Conservation (phyloP, 1,284 basidiomycete genomes). For the Ustilago trichophora region DNA sequence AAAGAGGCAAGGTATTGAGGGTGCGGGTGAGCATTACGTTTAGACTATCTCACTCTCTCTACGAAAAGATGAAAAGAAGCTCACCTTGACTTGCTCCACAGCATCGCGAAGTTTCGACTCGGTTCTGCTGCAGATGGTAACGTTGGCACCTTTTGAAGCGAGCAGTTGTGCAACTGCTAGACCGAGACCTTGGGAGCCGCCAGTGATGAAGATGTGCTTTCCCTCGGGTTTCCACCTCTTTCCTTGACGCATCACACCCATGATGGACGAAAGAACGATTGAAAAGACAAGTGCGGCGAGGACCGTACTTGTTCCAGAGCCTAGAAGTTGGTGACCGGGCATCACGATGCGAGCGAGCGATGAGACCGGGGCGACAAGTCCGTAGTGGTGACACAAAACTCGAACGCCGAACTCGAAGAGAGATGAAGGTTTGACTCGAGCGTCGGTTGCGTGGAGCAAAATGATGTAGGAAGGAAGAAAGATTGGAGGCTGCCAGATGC, state of each 20-base stretch:
- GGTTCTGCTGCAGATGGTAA: constrained; percentile 82
- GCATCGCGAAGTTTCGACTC: constrained; percentile 74
- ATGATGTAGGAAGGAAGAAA: not conserved
- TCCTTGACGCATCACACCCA: constrained; percentile 17
- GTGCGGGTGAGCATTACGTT: not conserved
- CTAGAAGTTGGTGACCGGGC: not conserved
- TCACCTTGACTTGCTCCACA: constrained; percentile 74
- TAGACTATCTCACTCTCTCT: too few species aligned
- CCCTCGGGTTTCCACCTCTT: constrained; percentile 33
- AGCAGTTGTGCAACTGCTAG: constrained; percentile 77
- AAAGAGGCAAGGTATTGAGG: not conserved
- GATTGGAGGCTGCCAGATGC: too few species aligned
- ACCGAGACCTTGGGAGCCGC: constrained; percentile 82
- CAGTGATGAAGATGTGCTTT: constrained; percentile 73
- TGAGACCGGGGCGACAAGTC: too few species aligned
- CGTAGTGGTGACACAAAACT: too few species aligned
- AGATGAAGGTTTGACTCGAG: constrained; percentile 1
- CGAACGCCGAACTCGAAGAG: too few species aligned
- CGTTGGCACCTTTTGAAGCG: constrained; percentile 77
- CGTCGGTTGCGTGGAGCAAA: not conserved
- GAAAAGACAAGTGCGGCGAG: constrained; percentile 10
- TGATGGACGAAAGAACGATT: constrained; percentile 29
- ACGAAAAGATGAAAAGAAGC: too few species aligned
- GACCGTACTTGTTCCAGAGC: constrained; percentile 6
- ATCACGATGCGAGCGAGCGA: too few species aligned